A percentile compares a stretch with the other conserved stretches of the same genome.
Evolutionary conservation across 768 basidiomycete species (phyloP).

Genomic region (Tricholoma hemisulphureum): DNA sequence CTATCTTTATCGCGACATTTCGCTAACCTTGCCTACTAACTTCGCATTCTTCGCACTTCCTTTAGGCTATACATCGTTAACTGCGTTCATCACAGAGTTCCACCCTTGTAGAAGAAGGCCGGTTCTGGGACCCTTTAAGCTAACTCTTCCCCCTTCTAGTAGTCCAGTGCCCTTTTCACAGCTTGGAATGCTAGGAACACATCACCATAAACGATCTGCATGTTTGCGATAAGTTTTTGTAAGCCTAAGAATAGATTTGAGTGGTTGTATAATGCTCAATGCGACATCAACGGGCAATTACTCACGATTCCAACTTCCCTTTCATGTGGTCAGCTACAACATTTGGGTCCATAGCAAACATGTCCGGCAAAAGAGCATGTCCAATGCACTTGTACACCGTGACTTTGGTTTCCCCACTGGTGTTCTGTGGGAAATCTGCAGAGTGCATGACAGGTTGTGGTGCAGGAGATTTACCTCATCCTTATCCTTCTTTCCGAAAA

Average conservation of each 20-base stretch:
- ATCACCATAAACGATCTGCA: conserved; percentile 14
- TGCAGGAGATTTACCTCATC: conserved; percentile 8
- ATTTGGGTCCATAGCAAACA: conserved; percentile 8
- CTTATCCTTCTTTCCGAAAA: conserved; percentile 18
- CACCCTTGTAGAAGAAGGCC: too few species aligned
- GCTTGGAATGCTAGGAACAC: too few species aligned
- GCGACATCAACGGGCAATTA: not conserved
- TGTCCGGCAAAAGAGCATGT: conserved; percentile 14
- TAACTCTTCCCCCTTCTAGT: too few species aligned
- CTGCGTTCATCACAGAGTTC: too few species aligned
- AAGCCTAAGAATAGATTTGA: conserved; percentile 10
- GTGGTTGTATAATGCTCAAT: conserved; percentile 15
- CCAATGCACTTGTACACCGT: conserved; percentile 22
- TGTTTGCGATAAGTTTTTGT: conserved; percentile 11
- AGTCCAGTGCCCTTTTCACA: too few species aligned
- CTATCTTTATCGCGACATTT: too few species aligned
- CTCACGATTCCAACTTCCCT: not conserved
- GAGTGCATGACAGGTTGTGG: not conserved
- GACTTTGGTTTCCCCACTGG: conserved; percentile 21
- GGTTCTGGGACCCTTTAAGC: too few species aligned
- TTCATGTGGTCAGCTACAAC: conserved; percentile 18
- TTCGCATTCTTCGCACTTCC: too few species aligned
- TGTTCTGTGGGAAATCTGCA: conserved; percentile 15
- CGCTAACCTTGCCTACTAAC: too few species aligned
- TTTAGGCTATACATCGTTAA: too few species aligned